Evolutionary conservation across 257 asterid genomes (phyloP).

Genomic region (Paulownia fortunei): DNA sequence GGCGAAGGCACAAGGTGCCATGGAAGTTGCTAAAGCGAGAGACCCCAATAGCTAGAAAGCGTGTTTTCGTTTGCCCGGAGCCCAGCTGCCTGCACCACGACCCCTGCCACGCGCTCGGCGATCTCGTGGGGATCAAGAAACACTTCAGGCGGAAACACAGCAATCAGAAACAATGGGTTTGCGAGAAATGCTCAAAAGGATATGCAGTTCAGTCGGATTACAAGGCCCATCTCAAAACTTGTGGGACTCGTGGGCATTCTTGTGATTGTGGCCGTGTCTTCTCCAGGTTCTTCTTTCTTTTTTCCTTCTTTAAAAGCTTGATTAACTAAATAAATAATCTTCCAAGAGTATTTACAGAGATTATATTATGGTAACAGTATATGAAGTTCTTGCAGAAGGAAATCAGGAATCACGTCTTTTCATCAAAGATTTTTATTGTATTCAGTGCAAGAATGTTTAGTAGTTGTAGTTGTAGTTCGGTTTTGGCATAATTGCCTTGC

Average conservation of each 20-base stretch:
- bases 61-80: slow-evolving; percentile 80
- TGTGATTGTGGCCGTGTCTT: slow-evolving; percentile 83
- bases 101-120: slow-evolving; percentile 81
- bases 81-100: slow-evolving; percentile 79
- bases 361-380: too few species aligned
- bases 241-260: slow-evolving; percentile 81
- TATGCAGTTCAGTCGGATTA: slow-evolving; percentile 80
- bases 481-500: background rate
- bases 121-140: slow-evolving; percentile 75
- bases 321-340: background rate
- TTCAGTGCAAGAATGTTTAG: slow-evolving; percentile 54
- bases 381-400: background rate
- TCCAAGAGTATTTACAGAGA: background rate
- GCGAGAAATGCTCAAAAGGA: slow-evolving; percentile 66
- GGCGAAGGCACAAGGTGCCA: slow-evolving; percentile 88
- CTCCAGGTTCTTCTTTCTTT: slow-evolving; percentile 45
- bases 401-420: slow-evolving; percentile 10
- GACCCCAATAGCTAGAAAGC: slow-evolving; percentile 41
- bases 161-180: slow-evolving; percentile 68
- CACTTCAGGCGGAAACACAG: slow-evolving; percentile 74
- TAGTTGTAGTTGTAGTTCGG: background rate
- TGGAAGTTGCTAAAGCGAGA: slow-evolving; percentile 93
- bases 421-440: slow-evolving; percentile 34
- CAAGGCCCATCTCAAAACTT: slow-evolving; percentile 77
- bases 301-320: too few species aligned